Base-by-base conservation (phyloP, 2,329 filamentous ascomycete species). In the Penicillium brasilianum region DNA sequence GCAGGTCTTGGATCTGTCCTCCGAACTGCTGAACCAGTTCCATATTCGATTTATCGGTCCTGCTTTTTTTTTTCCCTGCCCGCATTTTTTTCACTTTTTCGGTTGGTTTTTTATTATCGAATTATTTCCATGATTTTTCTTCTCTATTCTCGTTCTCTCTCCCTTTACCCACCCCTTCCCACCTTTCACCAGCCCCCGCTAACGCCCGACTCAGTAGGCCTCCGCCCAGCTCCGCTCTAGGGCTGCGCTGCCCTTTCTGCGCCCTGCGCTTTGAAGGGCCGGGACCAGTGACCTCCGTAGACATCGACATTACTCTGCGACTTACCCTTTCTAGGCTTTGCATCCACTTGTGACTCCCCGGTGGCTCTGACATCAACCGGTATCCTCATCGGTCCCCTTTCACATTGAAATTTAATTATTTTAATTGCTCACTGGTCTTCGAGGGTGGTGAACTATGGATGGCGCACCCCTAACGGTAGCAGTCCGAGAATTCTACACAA, bases 311-410 rank as follows among this genome's bases (percentile, higher is more conserved):
- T 58, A 65, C 59, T 64, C 66, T 69, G 61, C 66, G 64, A 69
- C 68, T 55, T 69, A 68, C 65, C 66, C 52, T 68, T 69, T 69
- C 57, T 62, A 66, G 68, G 67, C 66, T 9, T 65, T 67, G 71
- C 70, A 74, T 73, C 72, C 72, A 74, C 72, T 71, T 67, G 64
- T 64, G 69, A 67, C 62, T 61, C 60, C 66, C 64, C 67, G 51
- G 62, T 69, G 69, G 72, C 72, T 74, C 72, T 75, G 71, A 75
- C 73, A 76, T 74, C 73, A 74, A 75, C 70, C 68, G 65, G 69
- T 73, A 68, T 72, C 72, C 66, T 58, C 57, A 59, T 59, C 9
- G 20, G 10, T 28, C 11, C 28, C 32, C 20, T 52, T 52, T 32
- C 22, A 50, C 28, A 13, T 34, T 13, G 9, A 32, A 28, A 39